These are phyloP conservation scores for Corchorus capsularis DNA, from an alignment of 345 rosid species.

Conservation along the genomic window DNA sequence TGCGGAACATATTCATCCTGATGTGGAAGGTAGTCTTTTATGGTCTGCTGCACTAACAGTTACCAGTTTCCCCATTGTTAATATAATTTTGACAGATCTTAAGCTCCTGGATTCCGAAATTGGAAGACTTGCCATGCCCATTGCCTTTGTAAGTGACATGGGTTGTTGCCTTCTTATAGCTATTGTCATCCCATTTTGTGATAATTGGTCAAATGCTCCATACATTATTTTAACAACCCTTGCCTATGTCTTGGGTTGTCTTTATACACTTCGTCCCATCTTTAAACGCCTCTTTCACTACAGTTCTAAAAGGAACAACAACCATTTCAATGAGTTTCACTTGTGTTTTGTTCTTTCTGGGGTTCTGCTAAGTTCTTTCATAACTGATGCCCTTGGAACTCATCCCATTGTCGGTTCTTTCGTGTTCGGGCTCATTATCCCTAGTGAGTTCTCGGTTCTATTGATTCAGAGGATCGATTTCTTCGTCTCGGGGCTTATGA, in stretches of 20 bases:
- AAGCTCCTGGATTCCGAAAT: constrained; percentile 76
- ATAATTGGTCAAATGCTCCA: constrained; percentile 50
- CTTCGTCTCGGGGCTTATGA: constrained; percentile 84
- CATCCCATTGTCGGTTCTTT: constrained; percentile 93
- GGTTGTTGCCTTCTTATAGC: constrained; percentile 79
- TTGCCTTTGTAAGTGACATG: constrained; percentile 82
- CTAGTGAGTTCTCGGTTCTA: constrained; percentile 80
- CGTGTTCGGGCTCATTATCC: constrained; percentile 80
- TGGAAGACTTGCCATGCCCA: constrained; percentile 83
- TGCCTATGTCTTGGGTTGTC: constrained; percentile 48
- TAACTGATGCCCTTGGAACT: constrained; percentile 87
- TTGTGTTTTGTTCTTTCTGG: constrained; percentile 83
- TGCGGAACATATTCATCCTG: not conserved
- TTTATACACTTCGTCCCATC: constrained; percentile 63
- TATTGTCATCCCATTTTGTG: constrained; percentile 64
- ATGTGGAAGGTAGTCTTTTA: not conserved
- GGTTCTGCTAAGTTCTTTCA: constrained; percentile 75
- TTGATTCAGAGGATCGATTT: constrained; percentile 86
- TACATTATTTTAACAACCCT: constrained; percentile 64
- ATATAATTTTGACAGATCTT: constrained; percentile 77
- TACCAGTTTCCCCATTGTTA: constrained; percentile 87
- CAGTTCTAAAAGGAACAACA: constrained; percentile 78
- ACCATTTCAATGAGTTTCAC: constrained; percentile 64
- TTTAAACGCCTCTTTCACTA: constrained; percentile 56
- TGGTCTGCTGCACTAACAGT: constrained; percentile 30